These are phyloP conservation scores for Fraxinus americana DNA, from an alignment of 257 asterid genomes.

Conservation along the genomic window DNA sequence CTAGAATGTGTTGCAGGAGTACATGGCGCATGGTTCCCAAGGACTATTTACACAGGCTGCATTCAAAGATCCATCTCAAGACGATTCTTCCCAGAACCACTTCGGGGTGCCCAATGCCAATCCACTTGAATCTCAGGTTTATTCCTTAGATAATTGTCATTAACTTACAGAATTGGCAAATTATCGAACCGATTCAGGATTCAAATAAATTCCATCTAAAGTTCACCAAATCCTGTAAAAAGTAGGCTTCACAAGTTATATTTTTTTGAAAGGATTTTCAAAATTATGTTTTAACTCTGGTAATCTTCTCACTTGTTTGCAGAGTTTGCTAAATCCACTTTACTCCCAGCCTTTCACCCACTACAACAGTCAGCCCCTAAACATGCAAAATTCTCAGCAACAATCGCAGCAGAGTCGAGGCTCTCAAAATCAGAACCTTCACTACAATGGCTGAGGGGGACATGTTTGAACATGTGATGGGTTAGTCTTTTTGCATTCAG, in stretches of 20 bases:
- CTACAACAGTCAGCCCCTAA: slow-evolving; percentile 71
- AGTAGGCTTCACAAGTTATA: background rate
- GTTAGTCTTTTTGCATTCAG: slow-evolving; percentile 41
- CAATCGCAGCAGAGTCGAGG: slow-evolving; percentile 71
- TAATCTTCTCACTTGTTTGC: slow-evolving; percentile 27
- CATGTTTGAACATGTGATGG: slow-evolving; percentile 21
- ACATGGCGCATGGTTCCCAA: slow-evolving; percentile 87
- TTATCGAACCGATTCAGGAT: background rate
- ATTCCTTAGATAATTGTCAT: slow-evolving; percentile 4
- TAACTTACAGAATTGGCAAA: background rate
- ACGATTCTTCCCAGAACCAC: slow-evolving; percentile 78
- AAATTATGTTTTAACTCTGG: too few relatives aligned
- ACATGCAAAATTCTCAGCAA: slow-evolving; percentile 66
- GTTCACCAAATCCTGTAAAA: background rate
- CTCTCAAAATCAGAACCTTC: slow-evolving; percentile 75
- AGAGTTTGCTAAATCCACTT: slow-evolving; percentile 74
- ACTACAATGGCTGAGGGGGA: slow-evolving; percentile 62
- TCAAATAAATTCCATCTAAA: background rate
- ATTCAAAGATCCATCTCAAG: slow-evolving; percentile 78
- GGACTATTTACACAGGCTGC: slow-evolving; percentile 92
- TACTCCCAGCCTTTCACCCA: slow-evolving; percentile 83
- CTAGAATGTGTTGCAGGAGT: slow-evolving; percentile 53
- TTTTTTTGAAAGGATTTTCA: too few relatives aligned
- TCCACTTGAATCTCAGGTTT: slow-evolving; percentile 86
- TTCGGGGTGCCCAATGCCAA: slow-evolving; percentile 58